phyloP scores from a whole-genome alignment of 345 rosid species.

The Pelargonium nanum region DNA sequence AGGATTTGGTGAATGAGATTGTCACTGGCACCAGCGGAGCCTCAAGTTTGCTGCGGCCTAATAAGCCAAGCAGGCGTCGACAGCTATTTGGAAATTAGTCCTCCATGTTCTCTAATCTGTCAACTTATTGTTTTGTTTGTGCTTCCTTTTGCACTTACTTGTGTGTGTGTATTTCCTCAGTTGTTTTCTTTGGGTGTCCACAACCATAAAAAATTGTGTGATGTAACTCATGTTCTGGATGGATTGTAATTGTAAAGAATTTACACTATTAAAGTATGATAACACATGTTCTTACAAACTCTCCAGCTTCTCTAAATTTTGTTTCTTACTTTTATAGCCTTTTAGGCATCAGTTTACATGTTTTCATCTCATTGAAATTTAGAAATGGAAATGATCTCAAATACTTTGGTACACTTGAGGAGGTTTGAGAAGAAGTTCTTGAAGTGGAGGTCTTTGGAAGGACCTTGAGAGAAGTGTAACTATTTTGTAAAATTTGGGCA shows the following conservation, averaged over 20 bases:
- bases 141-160: conserved; percentile 3
- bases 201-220: background rate
- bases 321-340: too few species aligned
- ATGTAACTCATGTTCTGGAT: background rate
- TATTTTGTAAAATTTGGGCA: too few species aligned
- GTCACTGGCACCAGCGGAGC: conserved; percentile 40
- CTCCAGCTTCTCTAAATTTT: background rate
- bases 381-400: too few species aligned
- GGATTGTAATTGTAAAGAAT: background rate
- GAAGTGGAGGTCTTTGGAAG: too few species aligned
- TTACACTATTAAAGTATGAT: background rate
- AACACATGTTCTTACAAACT: background rate
- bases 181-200: background rate
- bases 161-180: conserved; percentile 1
- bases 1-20: conserved; percentile 72
- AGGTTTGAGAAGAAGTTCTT: too few species aligned
- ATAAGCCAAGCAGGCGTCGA: conserved; percentile 40
- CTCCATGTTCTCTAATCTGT: conserved; percentile 1
- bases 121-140: background rate
- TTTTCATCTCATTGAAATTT: too few species aligned
- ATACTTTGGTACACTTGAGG: too few species aligned
- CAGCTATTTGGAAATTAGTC: conserved; percentile 45
- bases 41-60: conserved; percentile 9
- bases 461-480: too few species aligned
- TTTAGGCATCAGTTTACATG: too few species aligned